Evolutionary conservation across 2,329 filamentous ascomycete species (phyloP), one percentile per base, ranked within the genome.

Genomic region (Aspergillus quadrilineatus): DNA sequence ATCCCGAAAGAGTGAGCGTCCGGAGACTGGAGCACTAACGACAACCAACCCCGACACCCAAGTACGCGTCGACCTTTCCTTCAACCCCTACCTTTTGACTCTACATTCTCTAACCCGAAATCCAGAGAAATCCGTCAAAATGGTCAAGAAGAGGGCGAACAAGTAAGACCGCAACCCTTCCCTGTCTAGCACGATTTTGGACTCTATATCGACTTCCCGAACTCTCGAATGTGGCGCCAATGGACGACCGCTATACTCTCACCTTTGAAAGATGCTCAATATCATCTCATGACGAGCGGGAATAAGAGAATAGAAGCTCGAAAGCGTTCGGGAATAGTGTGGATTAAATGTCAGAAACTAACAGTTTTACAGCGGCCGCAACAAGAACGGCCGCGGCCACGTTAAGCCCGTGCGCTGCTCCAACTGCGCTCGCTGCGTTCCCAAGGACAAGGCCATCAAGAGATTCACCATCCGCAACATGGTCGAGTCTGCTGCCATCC

Each of bases 381-480:
- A 97, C 90, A 97, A 97, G 92, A 96, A 96, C 83, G 93, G 94
- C 80, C 91, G 94, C 80, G 94, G 94, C 85, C 93, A 97, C 87
- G 92, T 96, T 83, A 99, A 99, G 88, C 95, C 94, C 77, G 96
- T 99, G 84, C 90, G 87, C 78, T 94, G 83, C 89, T 90, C 84
- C 82, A 91, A 88, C 87, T 94, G 83, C 87, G 91, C 83, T 77
- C 85, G 89, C 82, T 92, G 89, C 85, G 95, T 90, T 61, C 92
- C 92, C 80, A 99, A 99, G 89, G 94, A 99, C 78, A 99, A 99
- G 91, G 94, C 95, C 71, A 97, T 99, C 87, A 99, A 99, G 92
- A 88, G 94, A 83, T 99, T 99, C 87, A 99, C 94, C 83, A 89
- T 99, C 86, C 89, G 94, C 80, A 97, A 99, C 89, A 99, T 99